These are phyloP conservation scores for Blastobotrys aristatus DNA, from an alignment of 1,139 yeast species.

Conservation along the genomic window DNA sequence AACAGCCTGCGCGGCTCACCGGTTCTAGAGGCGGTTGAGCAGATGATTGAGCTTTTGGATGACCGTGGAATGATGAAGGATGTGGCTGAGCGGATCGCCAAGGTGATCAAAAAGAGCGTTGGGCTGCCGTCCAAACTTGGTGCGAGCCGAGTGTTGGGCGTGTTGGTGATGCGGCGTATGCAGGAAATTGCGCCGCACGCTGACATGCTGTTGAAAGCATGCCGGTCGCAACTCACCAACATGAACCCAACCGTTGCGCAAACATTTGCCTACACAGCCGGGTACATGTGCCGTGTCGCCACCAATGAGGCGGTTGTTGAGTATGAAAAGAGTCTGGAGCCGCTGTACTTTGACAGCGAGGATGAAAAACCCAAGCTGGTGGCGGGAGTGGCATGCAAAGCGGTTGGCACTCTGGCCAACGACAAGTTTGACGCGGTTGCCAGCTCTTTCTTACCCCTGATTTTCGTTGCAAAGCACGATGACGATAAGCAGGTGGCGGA, in stretches of 20 bases:
- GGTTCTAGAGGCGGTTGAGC: constrained; percentile 82
- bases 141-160: constrained; percentile 70
- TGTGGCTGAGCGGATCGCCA: constrained; percentile 44
- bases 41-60: constrained; percentile 45
- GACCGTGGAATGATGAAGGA: constrained; percentile 42
- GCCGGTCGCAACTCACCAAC: constrained; percentile 59
- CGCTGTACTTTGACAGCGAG: constrained; percentile 59
- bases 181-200: constrained; percentile 55
- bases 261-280: constrained; percentile 77
- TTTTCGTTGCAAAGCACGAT: constrained; percentile 76
- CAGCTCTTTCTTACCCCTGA: constrained; percentile 66
- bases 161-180: constrained; percentile 55
- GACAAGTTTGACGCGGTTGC: constrained; percentile 63
- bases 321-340: constrained; percentile 50
- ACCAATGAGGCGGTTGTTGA: constrained; percentile 48
- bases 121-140: constrained; percentile 92
- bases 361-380: constrained; percentile 44
- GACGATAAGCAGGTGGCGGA: constrained; percentile 42
- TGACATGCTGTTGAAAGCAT: constrained; percentile 53
- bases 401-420: constrained; percentile 64
- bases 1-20: constrained; percentile 78
- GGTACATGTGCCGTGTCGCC: constrained; percentile 67
- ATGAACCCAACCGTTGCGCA: constrained; percentile 67
- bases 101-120: constrained; percentile 60
- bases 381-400: constrained; percentile 61